Evolutionary conservation across 1,284 basidiomycete species (phyloP), one percentile per base, ranked within the genome.

Genomic region (Pisolithus thermaeus): DNA sequence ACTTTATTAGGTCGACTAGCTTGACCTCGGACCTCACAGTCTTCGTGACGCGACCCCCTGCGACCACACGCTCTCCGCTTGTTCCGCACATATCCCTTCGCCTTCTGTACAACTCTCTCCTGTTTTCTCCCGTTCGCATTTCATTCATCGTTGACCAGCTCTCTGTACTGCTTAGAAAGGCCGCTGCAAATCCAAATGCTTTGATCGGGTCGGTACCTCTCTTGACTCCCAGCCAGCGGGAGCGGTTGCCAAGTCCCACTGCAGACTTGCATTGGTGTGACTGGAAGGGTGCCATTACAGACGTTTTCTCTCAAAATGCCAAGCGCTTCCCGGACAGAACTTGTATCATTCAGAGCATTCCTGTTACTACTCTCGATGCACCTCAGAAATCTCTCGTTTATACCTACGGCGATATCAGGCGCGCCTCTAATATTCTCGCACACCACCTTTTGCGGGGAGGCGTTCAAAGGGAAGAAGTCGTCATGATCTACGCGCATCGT

Each of bases 401-500:
- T 70, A 86, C 88, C 0, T 99, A 99, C 64, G 76, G 75, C 45
- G 79, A 86, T 55, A 92, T 99, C 58, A 83, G 92, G 53, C 79
- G 79, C 47, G 92, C 95, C 7, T 84, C 88, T 4, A 99, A 99
- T 66, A 78, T 96, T 18, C 78, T 99, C 7, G 90, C 97, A 0
- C 96, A 99, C 65, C 84, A 97, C 60, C 79, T 99, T 48, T 72
- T 98, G 49, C 80, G 86, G 61, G 82, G 81, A 16, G 96, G 96
- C 12, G 74, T 99, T 12, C 79, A 96, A 70, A 77, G 93, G 27
- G 96, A 96, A 59, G 97, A 99, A 61, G 94, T 99, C 20, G 94
- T 99, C 51, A 98, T 97, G 83, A 90, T 99, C n/a, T 99, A 99
- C 66, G 97, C 97, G 0, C 87, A 97, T 62, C 84, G 97, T 44